Evolutionary conservation across 495 filamentous ascomycete species (phyloP).

Genomic region (Talaromyces ruber): DNA sequence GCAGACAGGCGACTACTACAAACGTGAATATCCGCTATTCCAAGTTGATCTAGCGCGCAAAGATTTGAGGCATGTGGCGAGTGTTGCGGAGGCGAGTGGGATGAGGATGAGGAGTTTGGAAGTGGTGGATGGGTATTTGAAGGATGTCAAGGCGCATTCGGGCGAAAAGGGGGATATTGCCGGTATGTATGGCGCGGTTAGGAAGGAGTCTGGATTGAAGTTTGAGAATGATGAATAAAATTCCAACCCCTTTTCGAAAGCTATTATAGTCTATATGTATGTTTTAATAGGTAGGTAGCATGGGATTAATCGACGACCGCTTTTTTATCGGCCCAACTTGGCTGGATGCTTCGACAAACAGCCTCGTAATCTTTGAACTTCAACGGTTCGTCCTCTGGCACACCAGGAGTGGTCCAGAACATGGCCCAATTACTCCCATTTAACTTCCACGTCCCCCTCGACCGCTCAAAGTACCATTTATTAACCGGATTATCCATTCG

Average conservation of each 20-base stretch:
- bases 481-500: constrained; percentile 78
- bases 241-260: too few species aligned
- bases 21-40: constrained; percentile 69
- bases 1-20: constrained; percentile 64
- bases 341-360: constrained; percentile 70
- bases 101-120: constrained; percentile 55
- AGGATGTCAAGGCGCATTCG: constrained; percentile 58
- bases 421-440: constrained; percentile 78
- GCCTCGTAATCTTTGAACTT: constrained; percentile 71
- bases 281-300: too few species aligned
- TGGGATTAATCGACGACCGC: constrained; percentile 50
- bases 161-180: constrained; percentile 77
- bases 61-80: constrained; percentile 69
- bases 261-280: too few species aligned
- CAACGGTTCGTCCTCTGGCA: constrained; percentile 37
- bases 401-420: constrained; percentile 86
- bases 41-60: constrained; percentile 82
- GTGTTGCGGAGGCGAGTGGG: constrained; percentile 54
- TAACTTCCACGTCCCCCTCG: constrained; percentile 72
- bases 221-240: constrained; percentile 48
- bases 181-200: constrained; percentile 70
- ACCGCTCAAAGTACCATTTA: constrained; percentile 94
- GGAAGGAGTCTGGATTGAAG: constrained; percentile 59
- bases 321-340: constrained; percentile 75
- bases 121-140: constrained; percentile 60